Conservation (phyloP, 2,329 filamentous ascomycete species). For the Pseudocercospora eumusae region DNA sequence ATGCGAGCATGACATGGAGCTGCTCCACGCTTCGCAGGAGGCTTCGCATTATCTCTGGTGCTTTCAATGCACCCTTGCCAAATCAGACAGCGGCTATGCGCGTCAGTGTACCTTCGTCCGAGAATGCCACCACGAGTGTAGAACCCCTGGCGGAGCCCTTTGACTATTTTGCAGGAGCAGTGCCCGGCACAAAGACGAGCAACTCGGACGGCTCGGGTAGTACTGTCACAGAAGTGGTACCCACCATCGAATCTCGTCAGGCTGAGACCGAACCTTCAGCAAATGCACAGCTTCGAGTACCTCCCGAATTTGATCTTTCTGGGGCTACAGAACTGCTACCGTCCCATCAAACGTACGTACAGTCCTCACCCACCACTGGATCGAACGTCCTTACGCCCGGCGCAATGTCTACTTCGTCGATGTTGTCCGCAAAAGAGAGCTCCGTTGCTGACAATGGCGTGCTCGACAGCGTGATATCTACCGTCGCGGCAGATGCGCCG, state of each 20-base stretch:
- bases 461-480: conserved; percentile 33
- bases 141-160: conserved; percentile 24
- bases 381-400: conserved; percentile 21
- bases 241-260: conserved; percentile 30
- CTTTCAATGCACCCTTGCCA: conserved; percentile 31
- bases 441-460: conserved; percentile 20
- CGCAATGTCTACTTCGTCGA: conserved; percentile 19
- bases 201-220: conserved; percentile 20
- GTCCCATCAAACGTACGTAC: conserved; percentile 32
- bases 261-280: neutral
- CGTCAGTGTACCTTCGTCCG: conserved; percentile 34
- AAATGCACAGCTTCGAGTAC: conserved; percentile 11
- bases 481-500: conserved; percentile 39
- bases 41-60: conserved; percentile 67
- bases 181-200: conserved; percentile 10
- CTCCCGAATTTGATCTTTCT: conserved; percentile 25
- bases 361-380: conserved; percentile 18
- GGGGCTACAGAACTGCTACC: conserved; percentile 30
- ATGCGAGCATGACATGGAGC: conserved; percentile 69
- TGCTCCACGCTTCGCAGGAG: conserved; percentile 68
- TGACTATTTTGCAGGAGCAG: conserved; percentile 35
- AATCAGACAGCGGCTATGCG: conserved; percentile 24
- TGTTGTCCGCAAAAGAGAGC: conserved; percentile 19
- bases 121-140: conserved; percentile 6
- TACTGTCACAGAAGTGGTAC: conserved; percentile 24